Conservation (phyloP, 495 filamentous ascomycete genomes). For the Ascobolus immersus region DNA sequence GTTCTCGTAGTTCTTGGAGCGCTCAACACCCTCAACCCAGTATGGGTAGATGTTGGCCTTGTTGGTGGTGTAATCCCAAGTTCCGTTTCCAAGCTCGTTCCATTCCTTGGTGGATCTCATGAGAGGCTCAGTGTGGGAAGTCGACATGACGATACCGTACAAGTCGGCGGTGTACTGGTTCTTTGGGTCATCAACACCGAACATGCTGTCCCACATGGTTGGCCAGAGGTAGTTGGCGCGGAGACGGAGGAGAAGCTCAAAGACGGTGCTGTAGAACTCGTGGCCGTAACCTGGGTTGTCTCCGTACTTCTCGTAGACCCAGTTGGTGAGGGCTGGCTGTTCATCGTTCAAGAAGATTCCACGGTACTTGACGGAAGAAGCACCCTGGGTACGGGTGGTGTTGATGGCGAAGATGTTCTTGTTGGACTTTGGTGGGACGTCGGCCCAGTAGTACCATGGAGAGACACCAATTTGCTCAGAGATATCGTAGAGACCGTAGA, state of each 20-base stretch:
- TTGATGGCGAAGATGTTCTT: conserved; percentile 30
- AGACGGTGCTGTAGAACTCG: conserved; percentile 42
- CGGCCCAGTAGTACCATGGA: conserved; percentile 56
- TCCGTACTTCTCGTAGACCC: conserved; percentile 35
- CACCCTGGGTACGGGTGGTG: conserved; percentile 28
- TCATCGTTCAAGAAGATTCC: conserved; percentile 65
- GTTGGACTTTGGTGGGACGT: conserved; percentile 31
- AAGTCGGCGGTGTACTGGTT: conserved; percentile 45
- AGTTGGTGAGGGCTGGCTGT: conserved; percentile 43
- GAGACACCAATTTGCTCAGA: conserved; percentile 55
- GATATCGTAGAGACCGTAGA: conserved; percentile 49
- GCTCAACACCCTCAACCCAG: conserved; percentile 37
- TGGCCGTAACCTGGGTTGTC: conserved; percentile 33
- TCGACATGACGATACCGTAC: conserved; percentile 46
- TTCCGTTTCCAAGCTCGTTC: conserved; percentile 28
- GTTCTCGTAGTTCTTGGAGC: conserved; percentile 37
- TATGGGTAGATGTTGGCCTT: conserved; percentile 37
- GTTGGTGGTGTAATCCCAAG: conserved; percentile 43
- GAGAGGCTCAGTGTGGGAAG: conserved; percentile 52
- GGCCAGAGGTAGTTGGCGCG: conserved; percentile 57
- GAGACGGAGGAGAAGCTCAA: conserved; percentile 43
- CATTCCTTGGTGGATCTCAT: conserved; percentile 48
- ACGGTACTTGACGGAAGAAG: conserved; percentile 45
- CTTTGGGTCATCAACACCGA: conserved; percentile 39
- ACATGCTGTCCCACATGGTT: conserved; percentile 43